These are phyloP conservation scores for Fusarium ramigenum DNA, from an alignment of 2,329 filamentous ascomycete species.

Conservation along the genomic window DNA sequence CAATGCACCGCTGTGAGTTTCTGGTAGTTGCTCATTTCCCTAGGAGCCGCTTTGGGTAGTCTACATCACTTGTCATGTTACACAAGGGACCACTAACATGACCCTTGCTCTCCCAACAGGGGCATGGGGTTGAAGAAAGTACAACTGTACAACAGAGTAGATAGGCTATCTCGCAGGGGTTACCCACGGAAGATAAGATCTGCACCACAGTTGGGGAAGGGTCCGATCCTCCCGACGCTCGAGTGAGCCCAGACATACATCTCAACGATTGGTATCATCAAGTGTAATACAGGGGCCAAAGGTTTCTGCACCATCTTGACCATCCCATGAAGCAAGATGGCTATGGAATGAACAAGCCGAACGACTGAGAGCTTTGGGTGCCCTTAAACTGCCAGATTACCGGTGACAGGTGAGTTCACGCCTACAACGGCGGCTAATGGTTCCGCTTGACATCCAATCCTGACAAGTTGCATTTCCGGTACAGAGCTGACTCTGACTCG, in stretches of 20 bases:
- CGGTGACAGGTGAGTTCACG: background rate
- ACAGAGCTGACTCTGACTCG: constrained; percentile 5
- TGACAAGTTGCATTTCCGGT: background rate
- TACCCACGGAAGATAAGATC: background rate
- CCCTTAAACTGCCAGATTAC: background rate
- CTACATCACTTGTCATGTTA: constrained; percentile 16
- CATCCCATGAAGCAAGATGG: background rate
- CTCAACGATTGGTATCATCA: background rate
- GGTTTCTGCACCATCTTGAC: background rate
- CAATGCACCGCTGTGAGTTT: background rate
- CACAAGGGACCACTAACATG: constrained; percentile 1
- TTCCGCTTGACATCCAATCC: background rate
- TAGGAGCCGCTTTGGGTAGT: background rate
- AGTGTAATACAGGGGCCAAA: background rate
- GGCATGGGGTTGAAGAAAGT: background rate
- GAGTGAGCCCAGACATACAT: background rate
- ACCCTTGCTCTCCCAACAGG: background rate
- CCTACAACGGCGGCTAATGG: background rate
- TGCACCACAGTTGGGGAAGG: background rate
- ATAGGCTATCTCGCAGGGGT: constrained; percentile 1
- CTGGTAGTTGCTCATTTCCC: constrained; percentile 3
- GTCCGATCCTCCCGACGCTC: background rate
- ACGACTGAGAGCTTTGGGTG: background rate
- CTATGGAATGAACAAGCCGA: background rate
- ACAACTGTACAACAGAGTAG: background rate